Evolutionary conservation across 768 basidiomycete genomes (phyloP).

Genomic region (Amyloporia xantha): DNA sequence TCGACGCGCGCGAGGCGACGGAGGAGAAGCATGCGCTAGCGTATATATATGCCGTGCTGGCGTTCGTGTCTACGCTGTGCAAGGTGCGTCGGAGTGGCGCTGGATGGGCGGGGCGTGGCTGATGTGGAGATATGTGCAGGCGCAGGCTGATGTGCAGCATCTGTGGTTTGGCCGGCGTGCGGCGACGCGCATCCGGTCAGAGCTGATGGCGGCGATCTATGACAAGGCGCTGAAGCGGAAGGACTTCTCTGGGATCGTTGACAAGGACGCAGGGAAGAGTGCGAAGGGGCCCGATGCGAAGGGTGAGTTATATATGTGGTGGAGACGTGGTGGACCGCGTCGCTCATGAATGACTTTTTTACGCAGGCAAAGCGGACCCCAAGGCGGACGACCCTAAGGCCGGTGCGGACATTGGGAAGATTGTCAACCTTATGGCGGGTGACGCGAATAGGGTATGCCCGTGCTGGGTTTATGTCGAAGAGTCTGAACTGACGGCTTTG

Average conservation of each 20-base stretch:
- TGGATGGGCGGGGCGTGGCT: conserved; percentile 6
- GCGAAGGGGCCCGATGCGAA: conserved; percentile 16
- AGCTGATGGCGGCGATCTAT: conserved; percentile 83
- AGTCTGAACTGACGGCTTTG: too few relatives aligned
- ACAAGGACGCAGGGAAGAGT: conserved; percentile 38
- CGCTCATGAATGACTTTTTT: too few relatives aligned
- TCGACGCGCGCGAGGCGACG: conserved; percentile 31
- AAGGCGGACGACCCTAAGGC: conserved; percentile 51
- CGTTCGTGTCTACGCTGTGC: conserved; percentile 53
- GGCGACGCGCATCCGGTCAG: conserved; percentile 60
- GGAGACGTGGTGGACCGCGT: neutral
- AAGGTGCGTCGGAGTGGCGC: conserved; percentile 33
- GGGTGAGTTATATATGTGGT: too few relatives aligned
- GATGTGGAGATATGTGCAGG: conserved; percentile 26
- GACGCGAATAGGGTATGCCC: conserved; percentile 48
- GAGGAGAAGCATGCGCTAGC: conserved; percentile 50
- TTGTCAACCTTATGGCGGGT: conserved; percentile 83
- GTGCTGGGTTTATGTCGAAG: too few relatives aligned
- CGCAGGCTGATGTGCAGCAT: conserved; percentile 65
- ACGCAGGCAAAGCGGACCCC: conserved; percentile 18
- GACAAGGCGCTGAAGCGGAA: conserved; percentile 81
- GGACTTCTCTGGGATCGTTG: conserved; percentile 75
- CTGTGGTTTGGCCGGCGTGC: conserved; percentile 81
- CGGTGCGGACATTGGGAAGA: conserved; percentile 84
- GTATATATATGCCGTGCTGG: conserved; percentile 73